Percentiles rank a stretch among this genome's conserved stretches.
Conservation (phyloP, 2,329 filamentous ascomycete genomes). For the Mycosphaerella sp. region DNA sequence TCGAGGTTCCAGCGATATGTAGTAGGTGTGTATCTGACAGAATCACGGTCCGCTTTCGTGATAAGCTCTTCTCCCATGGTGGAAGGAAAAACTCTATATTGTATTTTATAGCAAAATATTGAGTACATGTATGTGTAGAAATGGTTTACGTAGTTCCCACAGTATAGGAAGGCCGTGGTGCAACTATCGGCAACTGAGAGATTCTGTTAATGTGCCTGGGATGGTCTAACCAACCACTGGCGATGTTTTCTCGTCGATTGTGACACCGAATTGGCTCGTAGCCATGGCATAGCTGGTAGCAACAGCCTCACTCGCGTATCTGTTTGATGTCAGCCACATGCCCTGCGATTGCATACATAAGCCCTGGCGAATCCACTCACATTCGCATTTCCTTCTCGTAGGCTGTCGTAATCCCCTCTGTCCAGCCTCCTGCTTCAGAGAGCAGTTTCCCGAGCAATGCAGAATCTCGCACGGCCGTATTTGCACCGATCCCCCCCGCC, state of each 20-base stretch:
- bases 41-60: no score
- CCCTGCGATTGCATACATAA: no score
- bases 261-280: slow-evolving; percentile 34
- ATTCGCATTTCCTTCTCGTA: slow-evolving; percentile 41
- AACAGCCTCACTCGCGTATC: slow-evolving; percentile 52
- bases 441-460: slow-evolving; percentile 50
- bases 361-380: slow-evolving; percentile 32
- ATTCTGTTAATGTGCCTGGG: neutral
- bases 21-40: no score
- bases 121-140: neutral
- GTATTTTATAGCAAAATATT: no score
- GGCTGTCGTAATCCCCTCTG: slow-evolving; percentile 33
- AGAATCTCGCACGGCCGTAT: slow-evolving; percentile 52
- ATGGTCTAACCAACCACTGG: slow-evolving; percentile 6
- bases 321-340: neutral
- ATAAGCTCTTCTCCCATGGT: no score
- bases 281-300: slow-evolving; percentile 48
- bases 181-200: neutral
- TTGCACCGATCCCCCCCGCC: slow-evolving; percentile 48
- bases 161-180: neutral
- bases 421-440: slow-evolving; percentile 46
- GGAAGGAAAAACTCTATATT: no score
- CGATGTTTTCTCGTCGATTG: slow-evolving; percentile 16
- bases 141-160: neutral
- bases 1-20: no score